Conservation (phyloP, 441 rosid species). For the Erodium trifolium region DNA sequence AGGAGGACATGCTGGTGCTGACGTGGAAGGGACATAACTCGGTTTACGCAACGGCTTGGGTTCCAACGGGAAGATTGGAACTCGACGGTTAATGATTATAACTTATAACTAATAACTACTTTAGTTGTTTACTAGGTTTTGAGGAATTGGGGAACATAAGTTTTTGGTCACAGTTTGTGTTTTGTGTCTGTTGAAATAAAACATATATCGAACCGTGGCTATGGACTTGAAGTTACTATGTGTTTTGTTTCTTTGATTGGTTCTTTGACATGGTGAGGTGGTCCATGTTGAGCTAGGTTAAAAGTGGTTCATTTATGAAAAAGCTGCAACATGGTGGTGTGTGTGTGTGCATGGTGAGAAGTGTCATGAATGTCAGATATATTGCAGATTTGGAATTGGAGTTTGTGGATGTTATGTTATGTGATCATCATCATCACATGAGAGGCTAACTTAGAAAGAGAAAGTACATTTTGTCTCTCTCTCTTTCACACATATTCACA, state of each 20-base stretch:
- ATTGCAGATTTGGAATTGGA: not conserved
- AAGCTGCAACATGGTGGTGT: too few species aligned
- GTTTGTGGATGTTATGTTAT: not conserved
- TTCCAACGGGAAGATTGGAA: slow-evolving; percentile 22
- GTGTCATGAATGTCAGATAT: not conserved
- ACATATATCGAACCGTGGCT: slow-evolving; percentile 9
- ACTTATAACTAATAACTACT: too few species aligned
- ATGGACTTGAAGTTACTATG: not conserved
- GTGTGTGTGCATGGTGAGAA: too few species aligned
- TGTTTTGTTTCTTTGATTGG: too few species aligned
- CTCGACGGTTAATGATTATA: too few species aligned
- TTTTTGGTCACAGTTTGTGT: slow-evolving; percentile 2
- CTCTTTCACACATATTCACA: not conserved
- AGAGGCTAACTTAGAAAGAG: not conserved
- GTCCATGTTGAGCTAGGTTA: too few species aligned
- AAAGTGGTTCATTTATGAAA: too few species aligned
- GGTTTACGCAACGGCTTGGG: slow-evolving; percentile 56
- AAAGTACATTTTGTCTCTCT: not conserved
- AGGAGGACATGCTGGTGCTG: slow-evolving; percentile 48
- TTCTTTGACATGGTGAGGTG: too few species aligned
- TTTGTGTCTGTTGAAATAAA: not conserved
- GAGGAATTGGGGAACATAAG: not conserved
- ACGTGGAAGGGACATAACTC: slow-evolving; percentile 71
- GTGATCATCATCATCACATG: not conserved
- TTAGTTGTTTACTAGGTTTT: too few species aligned